phyloP scores from a whole-genome alignment of 2,329 filamentous ascomycete genomes.

The Calonectria ilicicola region DNA sequence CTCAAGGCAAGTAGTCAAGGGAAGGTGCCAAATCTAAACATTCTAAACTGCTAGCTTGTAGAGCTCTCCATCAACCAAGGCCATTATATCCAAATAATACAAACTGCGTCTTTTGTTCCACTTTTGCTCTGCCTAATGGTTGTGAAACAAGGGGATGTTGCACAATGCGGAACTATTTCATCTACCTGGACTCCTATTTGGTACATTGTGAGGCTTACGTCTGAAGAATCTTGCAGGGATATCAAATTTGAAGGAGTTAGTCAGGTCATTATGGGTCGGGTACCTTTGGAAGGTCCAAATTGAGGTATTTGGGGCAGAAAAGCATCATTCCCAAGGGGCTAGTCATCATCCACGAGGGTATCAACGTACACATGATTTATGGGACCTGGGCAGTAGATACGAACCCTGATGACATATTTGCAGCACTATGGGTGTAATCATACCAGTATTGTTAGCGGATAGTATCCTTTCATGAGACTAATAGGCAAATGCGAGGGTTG shows the following conservation, averaged over 20 bases:
- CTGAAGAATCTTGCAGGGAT: background rate
- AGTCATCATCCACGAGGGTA: background rate
- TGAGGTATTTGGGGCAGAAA: background rate
- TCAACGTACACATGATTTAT: background rate
- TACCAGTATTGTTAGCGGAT: no score
- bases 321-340: background rate
- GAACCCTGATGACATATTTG: background rate
- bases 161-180: background rate
- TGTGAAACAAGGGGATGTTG: background rate
- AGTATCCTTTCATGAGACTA: no score
- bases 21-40: background rate
- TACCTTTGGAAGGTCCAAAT: background rate
- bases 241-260: background rate
- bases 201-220: background rate
- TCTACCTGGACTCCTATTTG: background rate
- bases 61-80: background rate
- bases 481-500: no score
- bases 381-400: no score
- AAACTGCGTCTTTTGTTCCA: background rate
- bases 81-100: background rate
- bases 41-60: background rate
- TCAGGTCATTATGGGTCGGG: background rate
- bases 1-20: background rate
- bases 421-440: background rate
- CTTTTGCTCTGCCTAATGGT: background rate